phyloP scores from a whole-genome alignment of 805 yeast genomes.

The Candida boleticola region DNA sequence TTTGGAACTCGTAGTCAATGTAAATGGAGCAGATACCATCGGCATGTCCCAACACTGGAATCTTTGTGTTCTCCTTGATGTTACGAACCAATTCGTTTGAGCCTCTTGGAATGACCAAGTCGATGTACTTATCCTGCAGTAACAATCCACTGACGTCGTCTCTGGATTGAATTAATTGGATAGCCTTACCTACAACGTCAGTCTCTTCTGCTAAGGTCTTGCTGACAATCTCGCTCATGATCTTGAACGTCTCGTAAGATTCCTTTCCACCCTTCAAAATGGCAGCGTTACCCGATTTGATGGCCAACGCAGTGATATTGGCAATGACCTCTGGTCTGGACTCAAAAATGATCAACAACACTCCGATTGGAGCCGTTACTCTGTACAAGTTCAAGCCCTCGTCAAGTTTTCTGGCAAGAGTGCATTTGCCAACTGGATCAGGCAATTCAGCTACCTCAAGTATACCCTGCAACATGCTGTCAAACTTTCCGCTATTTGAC shows the following conservation, averaged over 20 bases:
- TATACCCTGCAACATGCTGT: constrained; percentile 91
- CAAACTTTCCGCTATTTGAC: constrained; percentile 79
- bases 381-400: constrained; percentile 83
- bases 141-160: constrained; percentile 85
- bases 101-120: constrained; percentile 97
- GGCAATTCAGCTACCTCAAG: constrained; percentile 84
- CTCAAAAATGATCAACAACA: constrained; percentile 87
- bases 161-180: constrained; percentile 85
- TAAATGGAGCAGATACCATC: constrained; percentile 95
- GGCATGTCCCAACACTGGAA: constrained; percentile 98
- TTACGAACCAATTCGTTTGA: constrained; percentile 85
- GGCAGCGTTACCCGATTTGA: constrained; percentile 96
- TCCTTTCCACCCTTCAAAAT: constrained; percentile 98
- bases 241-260: constrained; percentile 77
- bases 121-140: constrained; percentile 84
- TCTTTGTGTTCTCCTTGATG: constrained; percentile 84
- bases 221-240: constrained; percentile 72
- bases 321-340: constrained; percentile 98
- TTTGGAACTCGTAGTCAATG: constrained; percentile 74
- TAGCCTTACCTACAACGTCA: constrained; percentile 73
- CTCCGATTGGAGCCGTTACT: constrained; percentile 94
- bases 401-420: constrained; percentile 81
- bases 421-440: constrained; percentile 90
- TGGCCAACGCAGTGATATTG: constrained; percentile 90
- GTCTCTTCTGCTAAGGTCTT: constrained; percentile 56